phyloP scores from a whole-genome alignment of 192 early-diverging fungal genomes.

The Linnemannia exigua region DNA sequence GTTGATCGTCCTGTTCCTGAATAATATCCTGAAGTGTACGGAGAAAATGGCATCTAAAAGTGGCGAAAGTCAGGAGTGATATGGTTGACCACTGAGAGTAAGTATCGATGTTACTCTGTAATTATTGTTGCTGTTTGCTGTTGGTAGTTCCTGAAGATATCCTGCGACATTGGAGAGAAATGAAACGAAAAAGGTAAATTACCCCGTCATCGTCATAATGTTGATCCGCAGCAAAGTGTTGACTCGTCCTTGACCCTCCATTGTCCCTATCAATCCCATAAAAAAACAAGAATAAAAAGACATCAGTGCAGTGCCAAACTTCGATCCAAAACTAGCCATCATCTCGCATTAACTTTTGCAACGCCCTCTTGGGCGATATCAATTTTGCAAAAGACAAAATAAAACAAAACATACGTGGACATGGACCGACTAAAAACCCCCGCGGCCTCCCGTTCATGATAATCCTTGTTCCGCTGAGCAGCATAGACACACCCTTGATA shows the following conservation, averaged over 20 bases:
- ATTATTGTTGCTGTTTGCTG: background rate
- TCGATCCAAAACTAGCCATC: too few relatives aligned
- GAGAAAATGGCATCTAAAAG: background rate
- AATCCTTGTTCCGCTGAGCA: slow-evolving; percentile 28
- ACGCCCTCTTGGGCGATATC: too few relatives aligned
- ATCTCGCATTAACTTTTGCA: background rate
- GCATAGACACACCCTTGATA: slow-evolving; percentile 54
- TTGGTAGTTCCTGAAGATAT: background rate
- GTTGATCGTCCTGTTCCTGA: background rate
- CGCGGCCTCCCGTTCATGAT: background rate
- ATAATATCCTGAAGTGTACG: background rate
- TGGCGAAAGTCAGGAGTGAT: too few relatives aligned
- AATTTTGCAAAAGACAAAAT: background rate
- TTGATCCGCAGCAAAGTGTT: background rate
- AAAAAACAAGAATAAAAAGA: background rate
- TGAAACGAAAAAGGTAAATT: background rate
- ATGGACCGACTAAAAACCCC: background rate
- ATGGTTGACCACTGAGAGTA: too few relatives aligned
- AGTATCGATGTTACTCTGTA: background rate
- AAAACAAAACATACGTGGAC: slow-evolving; percentile 1
- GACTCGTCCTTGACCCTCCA: background rate
- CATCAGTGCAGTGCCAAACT: too few relatives aligned
- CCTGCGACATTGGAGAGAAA: background rate
- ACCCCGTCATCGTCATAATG: background rate
- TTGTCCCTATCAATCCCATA: background rate